These are phyloP conservation scores for Microdochium paspali DNA, from an alignment of 2,329 filamentous ascomycete genomes.

Conservation along the genomic window DNA sequence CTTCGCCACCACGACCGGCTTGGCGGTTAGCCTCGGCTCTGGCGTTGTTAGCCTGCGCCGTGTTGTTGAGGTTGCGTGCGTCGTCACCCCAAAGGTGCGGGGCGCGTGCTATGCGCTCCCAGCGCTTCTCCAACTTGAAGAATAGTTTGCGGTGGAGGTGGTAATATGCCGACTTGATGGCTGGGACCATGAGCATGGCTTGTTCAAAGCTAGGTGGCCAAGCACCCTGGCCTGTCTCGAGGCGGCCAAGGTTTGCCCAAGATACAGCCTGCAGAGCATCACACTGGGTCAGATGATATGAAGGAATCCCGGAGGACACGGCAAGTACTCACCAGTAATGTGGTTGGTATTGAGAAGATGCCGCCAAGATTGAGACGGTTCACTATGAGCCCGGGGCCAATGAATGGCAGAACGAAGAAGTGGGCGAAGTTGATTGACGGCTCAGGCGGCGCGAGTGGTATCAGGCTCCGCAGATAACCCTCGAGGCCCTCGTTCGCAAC, in stretches of 20 bases:
- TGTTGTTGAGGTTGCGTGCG: neutral
- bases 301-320: neutral
- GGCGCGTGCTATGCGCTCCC: slow-evolving; percentile 36
- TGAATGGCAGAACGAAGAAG: slow-evolving; percentile 42
- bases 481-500: slow-evolving; percentile 2
- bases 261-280: neutral
- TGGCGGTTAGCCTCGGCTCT: neutral
- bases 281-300: no score
- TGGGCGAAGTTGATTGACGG: slow-evolving; percentile 10
- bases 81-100: slow-evolving; percentile 9
- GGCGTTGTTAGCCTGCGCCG: neutral
- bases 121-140: slow-evolving; percentile 33
- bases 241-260: neutral
- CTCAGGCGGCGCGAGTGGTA: neutral
- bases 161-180: slow-evolving; percentile 27
- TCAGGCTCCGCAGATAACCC: slow-evolving; percentile 2
- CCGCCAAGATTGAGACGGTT: slow-evolving; percentile 57
- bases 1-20: no score
- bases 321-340: slow-evolving; percentile 14
- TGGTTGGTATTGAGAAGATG: slow-evolving; percentile 20
- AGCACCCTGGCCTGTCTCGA: slow-evolving; percentile 9
- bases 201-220: slow-evolving; percentile 36
- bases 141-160: slow-evolving; percentile 37
- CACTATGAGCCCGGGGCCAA: slow-evolving; percentile 59
- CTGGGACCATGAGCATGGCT: slow-evolving; percentile 39